Conservation (phyloP, 805 yeast species). For the Starmera caribaea region DNA sequence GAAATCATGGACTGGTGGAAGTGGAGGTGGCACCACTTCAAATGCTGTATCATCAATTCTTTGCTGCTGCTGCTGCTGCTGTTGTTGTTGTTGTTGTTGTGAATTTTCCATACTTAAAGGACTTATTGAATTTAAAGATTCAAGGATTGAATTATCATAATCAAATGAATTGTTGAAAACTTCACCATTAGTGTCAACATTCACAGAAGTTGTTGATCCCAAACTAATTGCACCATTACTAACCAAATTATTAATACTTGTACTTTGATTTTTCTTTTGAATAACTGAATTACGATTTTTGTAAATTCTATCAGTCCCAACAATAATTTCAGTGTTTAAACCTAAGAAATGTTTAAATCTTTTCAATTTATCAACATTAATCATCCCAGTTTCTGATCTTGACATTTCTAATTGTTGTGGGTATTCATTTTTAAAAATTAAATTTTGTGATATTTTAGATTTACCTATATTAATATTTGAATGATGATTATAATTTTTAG, state of each 20-base stretch:
- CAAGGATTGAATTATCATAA: constrained; percentile 3
- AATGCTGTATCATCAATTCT: neutral
- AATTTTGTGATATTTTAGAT: constrained; percentile 13
- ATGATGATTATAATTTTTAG: constrained; percentile 31
- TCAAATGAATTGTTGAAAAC: neutral
- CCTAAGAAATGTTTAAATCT: constrained; percentile 70
- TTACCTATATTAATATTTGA: constrained; percentile 17
- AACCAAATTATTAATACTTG: neutral
- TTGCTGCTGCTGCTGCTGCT: neutral
- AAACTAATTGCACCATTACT: neutral
- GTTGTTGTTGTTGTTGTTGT: neutral
- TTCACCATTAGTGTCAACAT: constrained; percentile 1
- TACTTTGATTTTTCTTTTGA: constrained; percentile 7
- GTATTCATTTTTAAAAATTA: constrained; percentile 17
- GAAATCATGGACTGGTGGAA: constrained; percentile 1
- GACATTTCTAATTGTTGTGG: constrained; percentile 12
- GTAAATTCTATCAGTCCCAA: constrained; percentile 60
- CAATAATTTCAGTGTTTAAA: constrained; percentile 67
- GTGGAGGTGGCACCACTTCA: neutral
- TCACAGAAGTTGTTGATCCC: neutral
- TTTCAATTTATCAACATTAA: constrained; percentile 75
- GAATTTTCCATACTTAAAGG: constrained; percentile 13
- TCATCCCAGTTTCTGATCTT: constrained; percentile 28
- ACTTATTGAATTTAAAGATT: constrained; percentile 15
- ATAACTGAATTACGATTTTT: constrained; percentile 5